These are phyloP conservation scores for Neurospora cerealis DNA, from an alignment of 495 filamentous ascomycete genomes.

Conservation along the genomic window DNA sequence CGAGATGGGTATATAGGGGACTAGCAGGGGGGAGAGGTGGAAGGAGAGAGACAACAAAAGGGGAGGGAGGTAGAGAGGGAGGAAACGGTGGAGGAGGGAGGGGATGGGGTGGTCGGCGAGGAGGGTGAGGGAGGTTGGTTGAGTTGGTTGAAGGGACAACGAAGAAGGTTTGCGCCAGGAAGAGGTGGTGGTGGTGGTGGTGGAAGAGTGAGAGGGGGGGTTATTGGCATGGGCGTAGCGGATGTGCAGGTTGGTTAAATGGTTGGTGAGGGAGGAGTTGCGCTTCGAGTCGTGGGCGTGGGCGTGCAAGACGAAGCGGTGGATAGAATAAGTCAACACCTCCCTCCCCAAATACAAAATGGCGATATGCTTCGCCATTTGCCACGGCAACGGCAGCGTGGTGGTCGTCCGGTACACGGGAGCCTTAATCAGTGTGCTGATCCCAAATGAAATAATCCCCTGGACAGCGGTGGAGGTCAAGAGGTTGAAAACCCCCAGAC, in stretches of 20 bases:
- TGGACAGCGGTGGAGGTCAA: conserved; percentile 47
- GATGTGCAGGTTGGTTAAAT: background rate
- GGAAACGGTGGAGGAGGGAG: conserved; percentile 56
- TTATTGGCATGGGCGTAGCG: background rate
- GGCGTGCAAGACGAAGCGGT: conserved; percentile 61
- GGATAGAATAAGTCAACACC: conserved; percentile 55
- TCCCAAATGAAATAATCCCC: conserved; percentile 35
- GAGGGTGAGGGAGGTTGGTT: conserved; percentile 35
- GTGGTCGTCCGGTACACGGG: conserved; percentile 32
- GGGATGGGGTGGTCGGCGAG: conserved; percentile 69
- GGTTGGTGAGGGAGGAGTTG: conserved; percentile 27
- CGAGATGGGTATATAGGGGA: background rate
- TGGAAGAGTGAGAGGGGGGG: conserved; percentile 39
- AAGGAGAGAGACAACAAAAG: conserved; percentile 9
- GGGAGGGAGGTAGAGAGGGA: conserved; percentile 68
- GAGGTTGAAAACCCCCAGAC: conserved; percentile 57
- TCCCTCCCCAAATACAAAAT: conserved; percentile 48
- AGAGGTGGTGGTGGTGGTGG: conserved; percentile 44
- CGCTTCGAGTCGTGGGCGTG: conserved; percentile 6
- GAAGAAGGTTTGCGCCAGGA: conserved; percentile 41
- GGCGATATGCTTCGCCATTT: conserved; percentile 55
- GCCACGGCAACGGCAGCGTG: conserved; percentile 36
- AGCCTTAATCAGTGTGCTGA: no score
- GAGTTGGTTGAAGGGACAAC: conserved; percentile 41
- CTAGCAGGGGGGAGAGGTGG: background rate